Percentiles rank a stretch among this genome's conserved stretches.
phyloP scores from a whole-genome alignment of 106 monocot genomes.

The Platanthera zijinensis region DNA sequence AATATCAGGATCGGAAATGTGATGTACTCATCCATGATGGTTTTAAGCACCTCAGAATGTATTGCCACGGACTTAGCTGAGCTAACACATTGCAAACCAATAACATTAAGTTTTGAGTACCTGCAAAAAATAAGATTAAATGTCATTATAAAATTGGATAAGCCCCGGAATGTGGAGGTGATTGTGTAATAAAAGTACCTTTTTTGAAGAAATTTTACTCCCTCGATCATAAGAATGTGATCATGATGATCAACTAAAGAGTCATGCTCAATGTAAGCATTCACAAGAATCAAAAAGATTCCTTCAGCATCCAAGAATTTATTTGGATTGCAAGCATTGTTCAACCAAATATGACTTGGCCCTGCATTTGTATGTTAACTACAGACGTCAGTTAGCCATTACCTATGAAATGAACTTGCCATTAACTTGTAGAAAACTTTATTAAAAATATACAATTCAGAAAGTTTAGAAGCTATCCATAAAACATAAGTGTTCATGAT shows the following conservation, averaged over 20 bases:
- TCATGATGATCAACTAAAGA: slow-evolving; percentile 7
- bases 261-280: slow-evolving; percentile 7
- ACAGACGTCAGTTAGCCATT: not conserved
- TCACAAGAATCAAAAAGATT: slow-evolving; percentile 24
- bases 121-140: slow-evolving; percentile 15
- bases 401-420: not conserved
- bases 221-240: slow-evolving; percentile 17
- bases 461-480: too few relatives aligned
- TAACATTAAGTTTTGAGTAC: slow-evolving; percentile 30
- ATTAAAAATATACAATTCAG: too few relatives aligned
- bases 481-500: not conserved
- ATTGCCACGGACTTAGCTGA: slow-evolving; percentile 13
- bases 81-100: slow-evolving; percentile 30
- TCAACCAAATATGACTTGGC: slow-evolving; percentile 41
- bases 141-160: not conserved
- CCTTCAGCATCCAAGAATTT: slow-evolving; percentile 13
- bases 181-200: slow-evolving; percentile 11
- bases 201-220: slow-evolving; percentile 31
- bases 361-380: slow-evolving; percentile 19
- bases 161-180: not conserved
- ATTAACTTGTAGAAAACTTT: not conserved
- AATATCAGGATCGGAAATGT: slow-evolving; percentile 43
- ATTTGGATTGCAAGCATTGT: slow-evolving; percentile 6
- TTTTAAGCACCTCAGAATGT: slow-evolving; percentile 16
- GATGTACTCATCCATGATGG: slow-evolving; percentile 37